phyloP scores from a whole-genome alignment of 2,329 filamentous ascomycete genomes.

The Ophiosphaerella korrae region DNA sequence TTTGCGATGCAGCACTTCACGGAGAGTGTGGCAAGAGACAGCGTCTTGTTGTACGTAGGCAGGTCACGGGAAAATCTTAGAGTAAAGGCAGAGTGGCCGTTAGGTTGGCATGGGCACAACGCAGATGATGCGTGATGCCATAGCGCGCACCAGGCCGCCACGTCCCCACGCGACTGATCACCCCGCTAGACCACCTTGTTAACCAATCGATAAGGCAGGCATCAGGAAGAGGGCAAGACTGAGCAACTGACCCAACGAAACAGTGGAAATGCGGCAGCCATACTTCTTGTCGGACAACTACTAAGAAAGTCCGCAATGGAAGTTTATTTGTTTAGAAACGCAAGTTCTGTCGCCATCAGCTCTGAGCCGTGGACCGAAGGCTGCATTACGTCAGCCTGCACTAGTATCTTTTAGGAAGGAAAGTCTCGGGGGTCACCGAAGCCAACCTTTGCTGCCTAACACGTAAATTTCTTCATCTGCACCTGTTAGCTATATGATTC shows the following conservation, averaged over 20 bases:
- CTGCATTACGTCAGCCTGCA: conserved; percentile 24
- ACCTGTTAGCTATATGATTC: background rate
- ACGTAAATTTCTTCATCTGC: background rate
- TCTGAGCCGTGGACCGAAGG: conserved; percentile 4
- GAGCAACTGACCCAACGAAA: background rate
- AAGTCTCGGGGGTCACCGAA: conserved; percentile 24
- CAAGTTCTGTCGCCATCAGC: background rate
- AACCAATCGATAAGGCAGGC: conserved; percentile 24
- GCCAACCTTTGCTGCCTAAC: background rate
- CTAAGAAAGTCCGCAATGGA: background rate
- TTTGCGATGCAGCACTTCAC: conserved; percentile 1
- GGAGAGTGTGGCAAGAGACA: conserved; percentile 23
- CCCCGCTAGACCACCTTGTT: conserved; percentile 9
- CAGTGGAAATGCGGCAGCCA: background rate
- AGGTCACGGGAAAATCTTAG: conserved; percentile 28
- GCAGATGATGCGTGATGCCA: conserved; percentile 37
- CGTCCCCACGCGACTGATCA: conserved; percentile 18
- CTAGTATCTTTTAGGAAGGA: conserved; percentile 28
- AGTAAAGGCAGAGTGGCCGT: conserved; percentile 17
- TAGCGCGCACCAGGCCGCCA: conserved; percentile 19
- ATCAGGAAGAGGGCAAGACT: conserved; percentile 7
- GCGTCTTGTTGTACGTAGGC: conserved; percentile 20
- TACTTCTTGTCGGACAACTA: background rate
- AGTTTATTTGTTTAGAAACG: background rate
- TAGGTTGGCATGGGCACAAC: conserved; percentile 16